Base-by-base conservation (phyloP, 768 basidiomycete genomes). In the Lyophyllum decastes region DNA sequence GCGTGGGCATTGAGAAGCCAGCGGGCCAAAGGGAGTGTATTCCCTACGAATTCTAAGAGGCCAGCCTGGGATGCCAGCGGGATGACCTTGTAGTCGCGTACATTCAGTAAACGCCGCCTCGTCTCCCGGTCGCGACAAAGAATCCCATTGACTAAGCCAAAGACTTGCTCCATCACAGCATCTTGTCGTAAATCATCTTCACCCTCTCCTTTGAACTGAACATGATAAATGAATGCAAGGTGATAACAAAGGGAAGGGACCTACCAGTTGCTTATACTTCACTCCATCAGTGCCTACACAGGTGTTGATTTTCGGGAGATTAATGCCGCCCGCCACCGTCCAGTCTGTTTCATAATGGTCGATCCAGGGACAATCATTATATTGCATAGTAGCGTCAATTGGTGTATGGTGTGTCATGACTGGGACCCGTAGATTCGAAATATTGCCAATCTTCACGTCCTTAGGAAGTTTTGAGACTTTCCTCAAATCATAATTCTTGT, bases 81-180 rank as follows among this genome's bases (percentile, higher is more conserved):
- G 17, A 98, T 78, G 53, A 98, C 92, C 59, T 87, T 94, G 73
- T 98, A 99, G 9, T 85, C 88, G 19, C 94, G 82, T 54, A 97
- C 85, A 41, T 77, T 76, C 22, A 99, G 77, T 40, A 84, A 74
- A 10, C 97, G 86, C 52, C 82, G 80, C 51, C 81, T 79, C 0
- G 95, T 94, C 64, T 91, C 86, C 30, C 86, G 79, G 69, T 99
- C 94, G 17, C 78, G 78, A 2, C 66, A 66, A 16, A 99, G 80
- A 1, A 98, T 81, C 9, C 81, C 73, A 61, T 98, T 98, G 55
- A 95, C 89, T 19, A 98, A 79, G 19, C 85, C 85, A 66, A 99
- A 99, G 2, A 97, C 94, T 72, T 99, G 97, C 66, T 98, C 94
- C 95, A 99, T 98, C 52, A 98, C 94, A 0, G 95, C 95, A 68